Percentiles rank a stretch among this genome's conserved stretches.
These are phyloP conservation scores for Jaltomata sinuosa DNA, from an alignment of 257 asterid species.

Conservation along the genomic window DNA sequence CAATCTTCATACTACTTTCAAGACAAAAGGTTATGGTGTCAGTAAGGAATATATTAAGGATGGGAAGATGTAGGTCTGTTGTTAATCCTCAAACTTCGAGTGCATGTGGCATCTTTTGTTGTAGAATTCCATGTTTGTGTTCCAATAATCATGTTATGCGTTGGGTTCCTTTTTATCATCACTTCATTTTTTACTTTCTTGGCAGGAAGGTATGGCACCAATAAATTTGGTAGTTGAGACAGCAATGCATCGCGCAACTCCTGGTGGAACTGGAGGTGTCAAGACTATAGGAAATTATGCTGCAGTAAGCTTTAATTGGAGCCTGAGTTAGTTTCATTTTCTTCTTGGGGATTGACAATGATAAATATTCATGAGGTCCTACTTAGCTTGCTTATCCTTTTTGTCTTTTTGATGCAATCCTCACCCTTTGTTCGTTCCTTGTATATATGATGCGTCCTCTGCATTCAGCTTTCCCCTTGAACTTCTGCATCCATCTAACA, in stretches of 20 bases:
- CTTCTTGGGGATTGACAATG: neutral
- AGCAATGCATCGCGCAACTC: constrained; percentile 92
- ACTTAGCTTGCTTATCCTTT: neutral
- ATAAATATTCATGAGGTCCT: neutral
- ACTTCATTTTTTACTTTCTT: neutral
- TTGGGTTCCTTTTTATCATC: neutral
- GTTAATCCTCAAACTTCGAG: neutral
- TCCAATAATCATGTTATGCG: neutral
- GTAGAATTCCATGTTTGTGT: neutral
- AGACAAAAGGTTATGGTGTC: neutral
- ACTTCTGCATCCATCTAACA: neutral
- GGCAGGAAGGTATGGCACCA: constrained; percentile 95
- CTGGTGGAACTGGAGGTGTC: constrained; percentile 98
- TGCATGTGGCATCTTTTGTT: neutral
- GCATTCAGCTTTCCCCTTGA: neutral
- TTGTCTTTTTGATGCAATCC: neutral
- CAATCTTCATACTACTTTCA: neutral
- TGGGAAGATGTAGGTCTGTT: neutral
- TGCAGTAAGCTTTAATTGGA: constrained; percentile 39
- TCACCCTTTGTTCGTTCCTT: neutral
- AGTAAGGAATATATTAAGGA: neutral
- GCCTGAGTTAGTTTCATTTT: neutral
- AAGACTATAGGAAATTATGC: constrained; percentile 97
- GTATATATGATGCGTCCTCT: neutral
- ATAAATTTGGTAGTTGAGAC: constrained; percentile 86